Evolutionary conservation across 1,284 basidiomycete species (phyloP), one percentile per base, ranked within the genome.

Genomic region (Bjerkandera adusta): DNA sequence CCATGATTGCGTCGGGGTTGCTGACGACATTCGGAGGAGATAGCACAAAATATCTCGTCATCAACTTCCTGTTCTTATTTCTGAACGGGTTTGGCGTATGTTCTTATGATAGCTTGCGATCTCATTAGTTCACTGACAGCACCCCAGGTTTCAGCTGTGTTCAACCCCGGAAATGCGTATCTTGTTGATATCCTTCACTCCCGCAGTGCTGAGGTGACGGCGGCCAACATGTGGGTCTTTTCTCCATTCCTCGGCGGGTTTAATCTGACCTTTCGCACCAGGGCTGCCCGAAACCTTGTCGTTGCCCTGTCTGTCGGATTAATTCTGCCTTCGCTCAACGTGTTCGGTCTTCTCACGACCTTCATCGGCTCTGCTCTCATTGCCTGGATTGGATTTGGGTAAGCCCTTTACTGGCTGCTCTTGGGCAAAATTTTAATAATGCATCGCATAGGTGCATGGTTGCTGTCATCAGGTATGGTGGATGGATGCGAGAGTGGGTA

Each of bases 131-230:
- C 29, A 4, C 8, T 15, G n/a, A 5, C 20, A 4, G 18, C 35
- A n/a, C 33, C 45, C 43, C 66, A 68, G 75, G 70, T 68, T 49
- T 71, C 64, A 25, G 62, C 76, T 33, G 65, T 73, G 4, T 60
- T 83, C 6, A 69, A 70, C 0, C 75, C 79, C 0, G 57, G 70
- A 0, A 72, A 77, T 35, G 74, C 80, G 3, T 83, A 83, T 57
- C 61, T 64, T 12, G 73, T 83, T 11, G 83, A 84, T 50, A 59
- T 75, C 11, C 56, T 79, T 57, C 76, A 76, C 25, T 56, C 60
- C 4, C 65, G 70, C 20, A 75, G 74, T 47, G 76, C 79, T 3
- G 78, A 83, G 53, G 69, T 72, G 13, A 69, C 68, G 49, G 73
- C 71, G 2, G 71, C 70, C 0, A 63, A 60, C 15, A 61, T 57